Conservation (phyloP, 768 basidiomycete species). For the Mycena galericulata region DNA sequence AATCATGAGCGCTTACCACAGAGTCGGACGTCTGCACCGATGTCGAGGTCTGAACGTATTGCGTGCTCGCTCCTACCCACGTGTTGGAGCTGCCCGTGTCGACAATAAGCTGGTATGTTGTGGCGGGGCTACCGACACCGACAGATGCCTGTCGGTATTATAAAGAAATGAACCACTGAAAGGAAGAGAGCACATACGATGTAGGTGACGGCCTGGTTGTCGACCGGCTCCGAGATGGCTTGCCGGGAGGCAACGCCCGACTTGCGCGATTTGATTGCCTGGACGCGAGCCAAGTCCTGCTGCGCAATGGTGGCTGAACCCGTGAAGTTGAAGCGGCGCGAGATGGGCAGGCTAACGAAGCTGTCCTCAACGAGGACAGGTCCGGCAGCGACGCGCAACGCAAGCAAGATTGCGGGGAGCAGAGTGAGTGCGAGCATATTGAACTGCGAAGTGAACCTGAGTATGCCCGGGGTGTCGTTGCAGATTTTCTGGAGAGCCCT, state of each 20-base stretch:
- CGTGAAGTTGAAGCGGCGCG: conserved; percentile 65
- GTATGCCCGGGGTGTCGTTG: neutral
- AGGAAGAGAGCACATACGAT: conserved; percentile 24
- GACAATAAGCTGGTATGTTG: conserved; percentile 63
- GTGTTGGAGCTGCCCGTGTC: conserved; percentile 79
- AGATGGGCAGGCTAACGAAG: conserved; percentile 60
- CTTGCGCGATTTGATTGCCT: conserved; percentile 54
- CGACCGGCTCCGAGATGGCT: conserved; percentile 56
- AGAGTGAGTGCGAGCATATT: conserved; percentile 46
- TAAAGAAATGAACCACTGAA: neutral
- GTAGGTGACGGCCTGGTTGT: conserved; percentile 45
- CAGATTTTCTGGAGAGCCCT: neutral
- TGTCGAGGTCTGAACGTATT: conserved; percentile 62
- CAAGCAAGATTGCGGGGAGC: conserved; percentile 59
- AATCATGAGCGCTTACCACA: conserved; percentile 56
- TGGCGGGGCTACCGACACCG: conserved; percentile 67
- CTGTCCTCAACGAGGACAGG: conserved; percentile 53
- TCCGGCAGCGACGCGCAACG: conserved; percentile 58
- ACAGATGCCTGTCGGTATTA: conserved; percentile 46
- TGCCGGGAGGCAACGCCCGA: conserved; percentile 45
- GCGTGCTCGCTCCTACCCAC: conserved; percentile 68
- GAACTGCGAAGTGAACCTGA: too few species aligned
- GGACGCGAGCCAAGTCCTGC: conserved; percentile 65
- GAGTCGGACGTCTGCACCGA: conserved; percentile 57
- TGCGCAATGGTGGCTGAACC: conserved; percentile 61